Evolutionary conservation across 225 moss, liverwort and hornwort genomes (phyloP), one percentile per base, ranked within the genome.

Genomic region (Physcomitrellopsis africana): DNA sequence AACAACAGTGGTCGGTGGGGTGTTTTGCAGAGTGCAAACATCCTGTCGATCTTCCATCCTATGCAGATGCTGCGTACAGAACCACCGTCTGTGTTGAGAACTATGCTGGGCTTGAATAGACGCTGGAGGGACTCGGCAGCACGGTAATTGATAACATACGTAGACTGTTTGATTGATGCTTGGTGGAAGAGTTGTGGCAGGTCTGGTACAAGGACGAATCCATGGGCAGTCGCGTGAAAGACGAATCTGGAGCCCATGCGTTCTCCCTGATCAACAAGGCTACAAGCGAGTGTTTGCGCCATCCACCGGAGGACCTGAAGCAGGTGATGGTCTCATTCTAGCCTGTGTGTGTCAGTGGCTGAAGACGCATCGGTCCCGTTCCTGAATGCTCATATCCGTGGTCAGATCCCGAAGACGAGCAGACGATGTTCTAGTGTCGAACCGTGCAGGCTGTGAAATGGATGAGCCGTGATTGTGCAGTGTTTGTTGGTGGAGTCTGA

Each of bases 171-270:
- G n/a, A 8, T 55, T 63, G 29, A 10, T 65, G 18, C 24, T 48
- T 7, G 32, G 32, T 37, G 29, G 29, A 29, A 29, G 29, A 1
- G 29, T 29, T 29, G 4, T 69, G 11, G 52, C 84, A 96, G 96
- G 78, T 86, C 61, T 96, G 96, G 96, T 86, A 89, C 60, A 91
- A 87, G 81, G 97, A 97, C 56, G 91, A 91, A 46, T 73, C 78
- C 2, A 84, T 93, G 84, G 71, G 89, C 82, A 93, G 83, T 3
- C 87, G 86, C 42, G 90, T 95, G 77, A 95, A 85, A 51, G 97
- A 99, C 55, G 86, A 86, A 16, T 82, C 89, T 13, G 94, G 94
- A 27, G 60, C 77, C 16, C 74, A 86, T 32, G 79, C 87, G 24
- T 99, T 99, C 68, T 83, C 86, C 55, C 67, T 94, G 72, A 65